phyloP scores from a whole-genome alignment of 768 basidiomycete species.

The Auricularia sp. region DNA sequence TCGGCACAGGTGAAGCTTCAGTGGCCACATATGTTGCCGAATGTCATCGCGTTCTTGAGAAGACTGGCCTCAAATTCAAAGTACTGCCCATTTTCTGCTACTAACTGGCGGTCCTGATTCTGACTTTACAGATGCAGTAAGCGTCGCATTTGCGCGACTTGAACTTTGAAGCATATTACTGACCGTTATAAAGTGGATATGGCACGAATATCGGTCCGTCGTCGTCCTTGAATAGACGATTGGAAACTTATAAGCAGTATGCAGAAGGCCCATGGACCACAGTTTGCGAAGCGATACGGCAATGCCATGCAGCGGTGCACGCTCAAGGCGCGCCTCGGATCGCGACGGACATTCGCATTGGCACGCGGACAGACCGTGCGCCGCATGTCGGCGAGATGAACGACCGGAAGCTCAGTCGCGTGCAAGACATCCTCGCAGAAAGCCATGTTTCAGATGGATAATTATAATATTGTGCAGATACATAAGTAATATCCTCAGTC shows the following conservation, averaged over 20 bases:
- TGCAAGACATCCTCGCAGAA: slow-evolving; percentile 58
- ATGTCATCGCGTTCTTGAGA: slow-evolving; percentile 74
- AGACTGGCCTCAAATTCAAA: slow-evolving; percentile 75
- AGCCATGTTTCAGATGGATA: not conserved
- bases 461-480: not conserved
- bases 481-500: not conserved
- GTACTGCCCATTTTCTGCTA: slow-evolving; percentile 26
- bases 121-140: slow-evolving; percentile 55
- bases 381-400: slow-evolving; percentile 62
- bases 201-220: slow-evolving; percentile 75
- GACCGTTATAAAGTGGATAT: slow-evolving; percentile 51
- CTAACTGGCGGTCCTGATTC: not conserved
- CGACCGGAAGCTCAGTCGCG: slow-evolving; percentile 66
- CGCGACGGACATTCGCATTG: slow-evolving; percentile 91
- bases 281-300: slow-evolving; percentile 80
- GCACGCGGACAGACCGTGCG: slow-evolving; percentile 70
- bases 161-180: not conserved
- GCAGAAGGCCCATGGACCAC: slow-evolving; percentile 76
- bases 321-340: slow-evolving; percentile 63
- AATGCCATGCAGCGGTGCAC: slow-evolving; percentile 83
- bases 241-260: not conserved
- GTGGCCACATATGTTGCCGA: slow-evolving; percentile 75
- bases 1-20: slow-evolving; percentile 66
- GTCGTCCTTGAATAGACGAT: slow-evolving; percentile 1
- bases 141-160: slow-evolving; percentile 13